Base-by-base conservation (phyloP, 768 basidiomycete genomes). In the Auriscalpium microsporum region DNA sequence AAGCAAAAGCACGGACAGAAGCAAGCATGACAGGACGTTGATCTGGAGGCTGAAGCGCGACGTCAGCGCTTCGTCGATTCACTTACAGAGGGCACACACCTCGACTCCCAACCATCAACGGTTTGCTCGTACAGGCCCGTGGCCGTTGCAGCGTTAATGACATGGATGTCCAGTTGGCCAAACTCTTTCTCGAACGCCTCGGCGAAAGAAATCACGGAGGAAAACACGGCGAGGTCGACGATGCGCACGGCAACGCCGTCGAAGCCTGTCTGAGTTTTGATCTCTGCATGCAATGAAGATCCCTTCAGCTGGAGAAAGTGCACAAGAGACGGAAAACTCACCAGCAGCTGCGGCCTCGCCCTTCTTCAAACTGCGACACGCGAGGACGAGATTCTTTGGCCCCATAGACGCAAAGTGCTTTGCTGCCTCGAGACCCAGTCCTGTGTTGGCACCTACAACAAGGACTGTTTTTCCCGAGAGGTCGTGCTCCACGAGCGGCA, bases 1-100 rank as follows among this genome's bases (percentile, higher is more conserved):
- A 0, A 80, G 66, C 0, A 80, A 66, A 7, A 71, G 68, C 5
- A 80, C 56, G 1, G 70, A 64, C 3, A 79, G 67, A 0, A 79
- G 65, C 8, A 71, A 65, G 9, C 68, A 70, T 0, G 75, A 66
- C 10, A 82, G 63, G 58, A 71, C 58, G 58, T 80, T 80, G 45
- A 77, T 71, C 56, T 80, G 78, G 0, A 79, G 53, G 6, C 78
- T 82, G 37, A 16, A 46, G 34, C 2, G n/a, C 33, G 38, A 14
- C 38, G 11, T 10, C 23, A 16, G 19, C 9, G 8, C 10, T 11
- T 11, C 8, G 19, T 14, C 10, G 4, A 36, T n/a, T 14, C 10
- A 10, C 10, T 33, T 8, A 38, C 17, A 16, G 2, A 19, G n/a
- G 10, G 45, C 16, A 58, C 67, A n/a, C 44, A 66, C 68, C 28